Conservation (phyloP, 805 yeast species). For the Starmerella bacillaris region DNA sequence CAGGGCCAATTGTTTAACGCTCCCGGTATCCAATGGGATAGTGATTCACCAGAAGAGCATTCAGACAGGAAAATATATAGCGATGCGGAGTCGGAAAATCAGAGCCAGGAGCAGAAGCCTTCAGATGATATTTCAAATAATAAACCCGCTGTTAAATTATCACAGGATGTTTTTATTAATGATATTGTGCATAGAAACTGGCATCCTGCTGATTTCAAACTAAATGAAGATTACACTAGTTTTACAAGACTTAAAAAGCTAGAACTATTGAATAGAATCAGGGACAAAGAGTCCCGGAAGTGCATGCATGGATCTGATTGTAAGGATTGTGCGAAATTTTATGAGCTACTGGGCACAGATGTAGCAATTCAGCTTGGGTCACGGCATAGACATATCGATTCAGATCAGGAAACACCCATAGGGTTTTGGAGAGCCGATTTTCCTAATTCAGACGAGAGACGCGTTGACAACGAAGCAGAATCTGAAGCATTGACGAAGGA, state of each 20-base stretch:
- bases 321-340: constrained; percentile 3
- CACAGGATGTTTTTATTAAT: neutral
- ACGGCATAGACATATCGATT: constrained; percentile 1
- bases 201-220: constrained; percentile 11
- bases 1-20: no score
- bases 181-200: constrained; percentile 3
- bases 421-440: constrained; percentile 13
- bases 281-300: neutral
- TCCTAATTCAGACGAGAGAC: constrained; percentile 5
- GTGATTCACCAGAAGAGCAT: no score
- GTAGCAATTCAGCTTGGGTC: constrained; percentile 1
- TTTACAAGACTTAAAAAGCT: neutral
- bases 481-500: constrained; percentile 1
- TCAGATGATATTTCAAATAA: no score
- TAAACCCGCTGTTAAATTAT: no score
- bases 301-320: constrained; percentile 7
- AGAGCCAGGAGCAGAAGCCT: no score
- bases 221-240: constrained; percentile 1
- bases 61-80: no score
- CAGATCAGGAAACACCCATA: constrained; percentile 10
- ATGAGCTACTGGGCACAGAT: neutral
- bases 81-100: no score
- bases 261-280: neutral
- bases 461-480: constrained; percentile 1
- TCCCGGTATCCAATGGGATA: no score